These are phyloP conservation scores for Ambrosia artemisiifolia DNA, from an alignment of 129 eudicot genomes.

Conservation along the genomic window DNA sequence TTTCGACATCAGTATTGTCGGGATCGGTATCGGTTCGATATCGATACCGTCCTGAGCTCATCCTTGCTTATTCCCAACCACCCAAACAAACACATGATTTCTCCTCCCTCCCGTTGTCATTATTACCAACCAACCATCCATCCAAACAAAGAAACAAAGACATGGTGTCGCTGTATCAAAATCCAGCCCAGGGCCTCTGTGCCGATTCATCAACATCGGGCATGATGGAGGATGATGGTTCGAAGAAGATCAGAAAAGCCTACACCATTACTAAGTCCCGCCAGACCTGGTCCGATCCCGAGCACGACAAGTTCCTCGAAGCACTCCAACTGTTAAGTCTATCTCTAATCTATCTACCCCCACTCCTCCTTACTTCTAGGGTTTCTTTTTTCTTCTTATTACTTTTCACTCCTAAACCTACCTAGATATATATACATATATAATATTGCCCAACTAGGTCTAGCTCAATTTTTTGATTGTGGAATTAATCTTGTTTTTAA, in stretches of 20 bases:
- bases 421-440: not conserved
- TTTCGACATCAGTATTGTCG: no score
- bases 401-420: not conserved
- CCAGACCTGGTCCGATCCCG: constrained; percentile 89
- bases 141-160: not conserved
- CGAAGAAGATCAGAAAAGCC: constrained; percentile 64
- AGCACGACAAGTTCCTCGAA: constrained; percentile 87
- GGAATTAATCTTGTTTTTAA: no score
- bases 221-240: constrained; percentile 48
- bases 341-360: not conserved
- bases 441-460: not conserved
- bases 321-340: constrained; percentile 76
- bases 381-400: not conserved
- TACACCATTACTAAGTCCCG: constrained; percentile 83
- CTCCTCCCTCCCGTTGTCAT: not conserved
- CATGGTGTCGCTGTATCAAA: constrained; percentile 44
- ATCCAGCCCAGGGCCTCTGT: constrained; percentile 33
- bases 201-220: constrained; percentile 32
- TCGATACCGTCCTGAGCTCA: no score
- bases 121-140: not conserved
- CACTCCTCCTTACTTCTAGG: not conserved
- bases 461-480: no score
- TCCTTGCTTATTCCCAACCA: no score
- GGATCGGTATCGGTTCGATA: no score
- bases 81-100: not conserved